phyloP scores from a whole-genome alignment of 192 early-diverging fungal species.

The Entomortierella chlamydospora region DNA sequence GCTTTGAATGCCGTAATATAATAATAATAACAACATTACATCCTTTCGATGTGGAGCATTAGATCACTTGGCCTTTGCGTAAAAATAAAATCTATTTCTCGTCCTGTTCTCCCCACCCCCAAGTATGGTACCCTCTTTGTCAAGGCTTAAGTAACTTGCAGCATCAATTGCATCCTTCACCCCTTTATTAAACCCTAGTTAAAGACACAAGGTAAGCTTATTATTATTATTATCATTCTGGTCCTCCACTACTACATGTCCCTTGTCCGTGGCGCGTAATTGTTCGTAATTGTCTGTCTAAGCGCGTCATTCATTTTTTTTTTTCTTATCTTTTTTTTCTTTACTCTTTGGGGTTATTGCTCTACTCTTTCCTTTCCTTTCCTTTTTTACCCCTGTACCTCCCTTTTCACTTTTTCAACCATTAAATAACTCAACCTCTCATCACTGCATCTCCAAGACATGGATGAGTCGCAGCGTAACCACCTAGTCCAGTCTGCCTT shows the following conservation, averaged over 20 bases:
- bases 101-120: constrained; percentile 1
- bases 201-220: no score
- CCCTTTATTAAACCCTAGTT: no score
- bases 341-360: neutral
- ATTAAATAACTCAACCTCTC: neutral
- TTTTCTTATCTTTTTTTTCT: no score
- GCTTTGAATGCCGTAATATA: no score
- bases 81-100: neutral
- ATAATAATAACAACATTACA: no score
- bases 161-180: neutral
- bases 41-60: neutral
- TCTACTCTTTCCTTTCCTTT: constrained; percentile 1
- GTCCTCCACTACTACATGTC: no score
- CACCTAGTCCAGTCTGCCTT: constrained; percentile 57
- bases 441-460: constrained; percentile 15
- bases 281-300: neutral
- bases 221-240: no score
- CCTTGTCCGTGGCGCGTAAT: no score
- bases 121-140: no score
- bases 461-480: constrained; percentile 49
- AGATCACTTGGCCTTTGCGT: neutral
- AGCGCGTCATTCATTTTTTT: neutral
- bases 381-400: neutral
- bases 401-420: neutral
- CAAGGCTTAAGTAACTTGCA: no score